A percentile compares a stretch with the other conserved stretches of the same genome.
Evolutionary conservation across 768 basidiomycete species (phyloP).

Genomic region (Candolleomyces aberdarensis): DNA sequence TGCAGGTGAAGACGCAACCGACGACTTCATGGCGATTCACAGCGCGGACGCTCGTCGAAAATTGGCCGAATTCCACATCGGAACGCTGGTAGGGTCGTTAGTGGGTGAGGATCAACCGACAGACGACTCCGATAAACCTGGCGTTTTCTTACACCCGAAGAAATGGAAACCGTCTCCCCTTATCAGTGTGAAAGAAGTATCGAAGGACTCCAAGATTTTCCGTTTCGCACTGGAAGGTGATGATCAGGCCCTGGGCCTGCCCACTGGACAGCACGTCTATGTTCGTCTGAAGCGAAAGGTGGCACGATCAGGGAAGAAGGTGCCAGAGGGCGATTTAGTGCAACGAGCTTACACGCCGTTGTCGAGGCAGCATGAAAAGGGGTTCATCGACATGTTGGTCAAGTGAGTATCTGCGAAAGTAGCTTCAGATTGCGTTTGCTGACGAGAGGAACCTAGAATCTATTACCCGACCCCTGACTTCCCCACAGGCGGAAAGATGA

Average conservation of each 20-base stretch:
- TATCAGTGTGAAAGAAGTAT: slow-evolving; percentile 32
- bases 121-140: slow-evolving; percentile 4
- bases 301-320: slow-evolving; percentile 8
- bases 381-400: slow-evolving; percentile 51
- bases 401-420: slow-evolving; percentile 31
- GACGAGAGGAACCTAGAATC: slow-evolving; percentile 24
- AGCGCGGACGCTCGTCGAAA: slow-evolving; percentile 46
- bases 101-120: slow-evolving; percentile 1
- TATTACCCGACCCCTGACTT: slow-evolving; percentile 36
- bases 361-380: slow-evolving; percentile 37
- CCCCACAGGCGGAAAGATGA: slow-evolving; percentile 51
- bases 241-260: slow-evolving; percentile 47
- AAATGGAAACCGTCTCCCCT: slow-evolving; percentile 49
- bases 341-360: slow-evolving; percentile 62
- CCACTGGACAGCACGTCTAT: slow-evolving; percentile 59
- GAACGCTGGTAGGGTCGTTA: slow-evolving; percentile 33
- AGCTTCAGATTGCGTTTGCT: background rate
- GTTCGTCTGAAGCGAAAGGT: slow-evolving; percentile 41
- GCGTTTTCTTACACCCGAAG: slow-evolving; percentile 37
- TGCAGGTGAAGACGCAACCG: slow-evolving; percentile 58
- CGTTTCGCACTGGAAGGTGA: slow-evolving; percentile 42
- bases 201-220: slow-evolving; percentile 48
- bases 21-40: slow-evolving; percentile 65
- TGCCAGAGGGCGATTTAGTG: slow-evolving; percentile 35
- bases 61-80: slow-evolving; percentile 52